A percentile compares a stretch with the other conserved stretches of the same genome.
Conservation (phyloP, 768 basidiomycete species). For the Mycena crocata region DNA sequence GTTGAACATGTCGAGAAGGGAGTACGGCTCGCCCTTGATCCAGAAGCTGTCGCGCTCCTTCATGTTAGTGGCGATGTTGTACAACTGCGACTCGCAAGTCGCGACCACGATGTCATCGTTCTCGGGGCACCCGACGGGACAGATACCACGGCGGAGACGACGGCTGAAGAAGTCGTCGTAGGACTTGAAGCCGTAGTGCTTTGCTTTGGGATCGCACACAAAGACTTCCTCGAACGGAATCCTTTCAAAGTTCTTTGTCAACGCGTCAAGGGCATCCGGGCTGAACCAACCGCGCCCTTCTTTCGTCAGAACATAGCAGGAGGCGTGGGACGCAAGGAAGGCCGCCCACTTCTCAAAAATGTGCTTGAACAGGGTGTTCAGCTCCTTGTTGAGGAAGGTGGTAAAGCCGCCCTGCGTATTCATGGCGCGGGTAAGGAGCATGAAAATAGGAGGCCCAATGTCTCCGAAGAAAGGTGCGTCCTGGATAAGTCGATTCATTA, state of each 20-base stretch:
- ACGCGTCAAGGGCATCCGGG: background rate
- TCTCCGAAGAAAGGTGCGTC: background rate
- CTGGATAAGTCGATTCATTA: background rate
- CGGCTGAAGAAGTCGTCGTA: constrained; percentile 61
- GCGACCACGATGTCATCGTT: constrained; percentile 48
- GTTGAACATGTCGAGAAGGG: constrained; percentile 58
- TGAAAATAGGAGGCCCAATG: background rate
- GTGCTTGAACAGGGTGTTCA: background rate
- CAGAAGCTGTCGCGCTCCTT: constrained; percentile 56
- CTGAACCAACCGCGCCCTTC: constrained; percentile 10
- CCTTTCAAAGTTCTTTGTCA: background rate
- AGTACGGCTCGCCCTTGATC: constrained; percentile 64
- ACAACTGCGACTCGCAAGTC: constrained; percentile 58
- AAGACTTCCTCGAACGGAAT: constrained; percentile 24
- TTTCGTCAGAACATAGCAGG: background rate
- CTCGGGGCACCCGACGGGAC: constrained; percentile 44
- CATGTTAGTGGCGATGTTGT: constrained; percentile 48
- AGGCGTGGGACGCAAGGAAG: constrained; percentile 1
- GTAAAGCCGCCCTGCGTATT: constrained; percentile 7
- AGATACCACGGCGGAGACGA: constrained; percentile 44
- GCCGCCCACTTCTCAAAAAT: constrained; percentile 1
- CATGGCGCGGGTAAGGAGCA: background rate
- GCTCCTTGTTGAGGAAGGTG: background rate
- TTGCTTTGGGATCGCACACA: constrained; percentile 40
- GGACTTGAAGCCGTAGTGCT: constrained; percentile 50